Evolutionary conservation across 495 filamentous ascomycete genomes (phyloP), one percentile per base, ranked within the genome.

Genomic region (Penicillium pulvis): DNA sequence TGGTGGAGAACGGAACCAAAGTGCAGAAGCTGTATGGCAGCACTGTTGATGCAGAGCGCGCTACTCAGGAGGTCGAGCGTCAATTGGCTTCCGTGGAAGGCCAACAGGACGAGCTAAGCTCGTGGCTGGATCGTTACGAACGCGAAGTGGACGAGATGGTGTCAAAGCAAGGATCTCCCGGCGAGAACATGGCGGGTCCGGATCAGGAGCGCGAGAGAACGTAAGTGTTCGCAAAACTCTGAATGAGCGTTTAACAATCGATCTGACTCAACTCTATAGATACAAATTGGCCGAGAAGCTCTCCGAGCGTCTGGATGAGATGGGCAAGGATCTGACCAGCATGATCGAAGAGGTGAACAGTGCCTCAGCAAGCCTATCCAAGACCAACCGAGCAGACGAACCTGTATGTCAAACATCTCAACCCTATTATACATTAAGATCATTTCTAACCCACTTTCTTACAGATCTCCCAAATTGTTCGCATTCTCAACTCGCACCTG

Each of bases 281-380:
- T 96, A 96, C 72, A 89, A 92, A 79, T 72, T 93, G 24, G 94
- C 94, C 11, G 93, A 97, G 79, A 91, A 89, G 72, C 80, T 98
- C 45, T 90, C 90, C 2, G 91, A 96, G 65, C 83, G 86, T 52
- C 72, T 98, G 65, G 90, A 92, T 43, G 90, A 92, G 55, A 95
- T 96, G 89, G 91, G 91, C 71, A 91, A 89, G 71, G 92, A 96
- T 71, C 77, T 98, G 51, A 82, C 82, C 42, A 90, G 87, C 74
- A 97, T 99, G 92, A 96, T 99, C 67, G 92, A 96, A 67, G 94
- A 97, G 73, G 94, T 98, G 67, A 99, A 99, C 67, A 84, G 85
- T 56, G 91, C 92, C 48, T 91, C 88, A 9, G 80, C 88, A 26
- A 88, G 84, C 6, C 78, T 99, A 59, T 93, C 85, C 80, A 94